Evolutionary conservation across 805 yeast genomes (phyloP).

Genomic region (Zygosaccharomyces pseudorouxii): DNA sequence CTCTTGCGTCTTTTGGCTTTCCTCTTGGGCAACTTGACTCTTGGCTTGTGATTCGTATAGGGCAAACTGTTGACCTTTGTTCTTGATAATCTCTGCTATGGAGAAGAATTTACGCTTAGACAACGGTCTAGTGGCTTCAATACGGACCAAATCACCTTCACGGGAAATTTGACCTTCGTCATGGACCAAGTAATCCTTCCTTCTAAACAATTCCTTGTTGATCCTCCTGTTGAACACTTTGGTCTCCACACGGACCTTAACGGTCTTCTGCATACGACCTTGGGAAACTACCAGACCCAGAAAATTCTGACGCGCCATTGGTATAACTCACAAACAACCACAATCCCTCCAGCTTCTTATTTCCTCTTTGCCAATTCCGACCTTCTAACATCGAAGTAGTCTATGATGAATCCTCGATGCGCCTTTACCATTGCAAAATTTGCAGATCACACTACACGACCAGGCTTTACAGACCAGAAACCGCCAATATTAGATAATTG

Average conservation of each 20-base stretch:
- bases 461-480: neutral
- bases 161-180: conserved; percentile 89
- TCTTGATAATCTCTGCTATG: conserved; percentile 82
- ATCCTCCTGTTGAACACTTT: conserved; percentile 65
- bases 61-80: conserved; percentile 89
- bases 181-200: conserved; percentile 85
- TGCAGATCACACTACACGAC: conserved; percentile 4
- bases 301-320: conserved; percentile 86
- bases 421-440: conserved; percentile 4
- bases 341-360: neutral
- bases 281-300: conserved; percentile 92
- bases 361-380: neutral
- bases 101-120: conserved; percentile 82
- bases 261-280: conserved; percentile 94
- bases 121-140: conserved; percentile 82
- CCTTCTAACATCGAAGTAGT: neutral
- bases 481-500: neutral
- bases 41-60: conserved; percentile 71
- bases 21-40: conserved; percentile 61
- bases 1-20: conserved; percentile 48
- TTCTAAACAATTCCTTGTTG: conserved; percentile 68
- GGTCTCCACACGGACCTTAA: conserved; percentile 83
- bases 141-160: conserved; percentile 93
- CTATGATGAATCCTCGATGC: neutral
- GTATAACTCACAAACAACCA: neutral